Conservation (phyloP, 345 rosid species). For the Mallotus nudiflorus region DNA sequence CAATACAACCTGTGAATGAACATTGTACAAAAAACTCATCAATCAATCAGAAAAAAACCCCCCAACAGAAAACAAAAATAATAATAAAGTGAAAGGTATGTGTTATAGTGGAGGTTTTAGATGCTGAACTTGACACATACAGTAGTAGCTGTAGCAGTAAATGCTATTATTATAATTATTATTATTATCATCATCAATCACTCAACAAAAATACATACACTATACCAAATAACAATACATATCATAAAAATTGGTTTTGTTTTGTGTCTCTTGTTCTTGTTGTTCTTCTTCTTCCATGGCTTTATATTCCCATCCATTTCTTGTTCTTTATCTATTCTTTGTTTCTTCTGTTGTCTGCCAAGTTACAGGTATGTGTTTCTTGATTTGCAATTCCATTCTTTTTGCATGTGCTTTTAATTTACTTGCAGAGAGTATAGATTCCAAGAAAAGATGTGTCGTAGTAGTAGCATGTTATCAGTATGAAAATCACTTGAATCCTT, state of each 20-base stretch:
- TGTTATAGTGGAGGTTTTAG: constrained; percentile 7
- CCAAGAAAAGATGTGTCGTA: neutral
- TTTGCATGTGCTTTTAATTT: neutral
- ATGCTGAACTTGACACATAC: constrained; percentile 22
- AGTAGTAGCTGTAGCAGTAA: too few relatives aligned
- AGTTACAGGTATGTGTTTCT: constrained; percentile 30
- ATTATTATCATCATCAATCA: constrained; percentile 10
- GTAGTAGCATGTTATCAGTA: too few relatives aligned
- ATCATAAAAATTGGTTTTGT: constrained; percentile 16
- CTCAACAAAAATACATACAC: constrained; percentile 8
- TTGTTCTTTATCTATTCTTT: constrained; percentile 37
- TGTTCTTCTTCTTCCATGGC: constrained; percentile 51
- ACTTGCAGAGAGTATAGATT: neutral
- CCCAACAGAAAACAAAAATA: neutral
- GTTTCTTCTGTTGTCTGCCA: constrained; percentile 25
- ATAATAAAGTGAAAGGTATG: constrained; percentile 9
- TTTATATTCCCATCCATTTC: constrained; percentile 31
- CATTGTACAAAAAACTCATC: constrained; percentile 32
- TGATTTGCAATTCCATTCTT: neutral
- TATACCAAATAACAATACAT: neutral
- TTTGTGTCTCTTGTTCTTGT: too few relatives aligned
- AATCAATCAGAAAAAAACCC: constrained; percentile 23
- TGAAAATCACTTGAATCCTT: too few relatives aligned
- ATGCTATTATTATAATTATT: neutral
- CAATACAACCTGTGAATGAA: constrained; percentile 24